These are phyloP conservation scores for Thinopyrum elongatum DNA, from an alignment of 176 grass and related monocot genomes.

Conservation along the genomic window DNA sequence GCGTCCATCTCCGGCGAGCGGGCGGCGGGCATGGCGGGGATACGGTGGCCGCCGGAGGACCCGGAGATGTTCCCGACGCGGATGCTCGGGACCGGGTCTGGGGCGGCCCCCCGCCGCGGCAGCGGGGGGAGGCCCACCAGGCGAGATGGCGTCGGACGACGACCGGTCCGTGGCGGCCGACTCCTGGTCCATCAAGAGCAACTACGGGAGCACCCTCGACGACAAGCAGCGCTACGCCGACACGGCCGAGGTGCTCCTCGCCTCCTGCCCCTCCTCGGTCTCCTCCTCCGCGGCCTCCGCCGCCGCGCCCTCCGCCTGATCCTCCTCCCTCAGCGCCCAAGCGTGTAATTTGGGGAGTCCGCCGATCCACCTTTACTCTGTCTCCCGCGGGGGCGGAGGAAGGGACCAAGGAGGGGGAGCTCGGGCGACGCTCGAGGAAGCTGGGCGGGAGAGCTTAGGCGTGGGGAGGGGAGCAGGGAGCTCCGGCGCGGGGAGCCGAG, in stretches of 20 bases:
- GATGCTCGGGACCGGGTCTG: slow-evolving; percentile 21
- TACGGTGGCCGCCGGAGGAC: slow-evolving; percentile 79
- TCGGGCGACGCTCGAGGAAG: too few relatives aligned
- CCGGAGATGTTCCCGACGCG: slow-evolving; percentile 61
- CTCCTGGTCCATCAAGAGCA: slow-evolving; percentile 98
- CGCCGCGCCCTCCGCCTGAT: slow-evolving; percentile 34
- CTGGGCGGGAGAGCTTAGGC: too few relatives aligned
- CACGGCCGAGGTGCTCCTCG: slow-evolving; percentile 62
- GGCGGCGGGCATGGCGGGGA: slow-evolving; percentile 55
- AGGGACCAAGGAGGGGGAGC: too few relatives aligned
- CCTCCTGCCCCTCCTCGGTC: slow-evolving; percentile 48
- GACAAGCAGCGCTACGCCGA: slow-evolving; percentile 96
- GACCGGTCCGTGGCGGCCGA: slow-evolving; percentile 94
- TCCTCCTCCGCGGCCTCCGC: slow-evolving; percentile 33
- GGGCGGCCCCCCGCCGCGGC: background rate
- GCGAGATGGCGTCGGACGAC: slow-evolving; percentile 76
- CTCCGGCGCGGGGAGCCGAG: too few relatives aligned
- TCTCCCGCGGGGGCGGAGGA: too few relatives aligned
- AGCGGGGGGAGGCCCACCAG: background rate
- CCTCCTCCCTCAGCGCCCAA: slow-evolving; percentile 31
- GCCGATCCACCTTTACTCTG: too few relatives aligned
- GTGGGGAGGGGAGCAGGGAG: too few relatives aligned
- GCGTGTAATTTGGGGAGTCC: too few relatives aligned
- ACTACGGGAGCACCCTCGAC: slow-evolving; percentile 93
- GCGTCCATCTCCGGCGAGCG: background rate